Conservation (phyloP, 73 alveolate genomes). For the Durusdinium trenchii region DNA sequence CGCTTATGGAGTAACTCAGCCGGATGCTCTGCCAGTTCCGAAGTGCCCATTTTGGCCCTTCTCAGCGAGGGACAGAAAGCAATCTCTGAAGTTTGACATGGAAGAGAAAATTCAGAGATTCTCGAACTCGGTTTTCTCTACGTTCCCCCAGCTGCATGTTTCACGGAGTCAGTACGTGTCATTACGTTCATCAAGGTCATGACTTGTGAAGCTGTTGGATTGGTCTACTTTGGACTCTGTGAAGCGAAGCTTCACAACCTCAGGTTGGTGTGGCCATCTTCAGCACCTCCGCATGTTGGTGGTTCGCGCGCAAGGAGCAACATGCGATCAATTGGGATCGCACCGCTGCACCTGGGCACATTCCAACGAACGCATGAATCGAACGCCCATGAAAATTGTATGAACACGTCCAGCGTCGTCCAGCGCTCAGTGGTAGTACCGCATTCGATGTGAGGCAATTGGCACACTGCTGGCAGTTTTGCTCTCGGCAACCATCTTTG, state of each 20-base stretch:
- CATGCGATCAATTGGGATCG: constrained; percentile 41
- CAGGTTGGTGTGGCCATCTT: constrained; percentile 25
- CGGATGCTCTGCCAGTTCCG: background rate
- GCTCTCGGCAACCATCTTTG: background rate
- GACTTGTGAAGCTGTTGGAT: no score
- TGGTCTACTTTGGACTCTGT: no score
- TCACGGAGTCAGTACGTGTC: no score
- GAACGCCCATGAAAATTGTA: no score
- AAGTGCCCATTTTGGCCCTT: no score
- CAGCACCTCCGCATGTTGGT: constrained; percentile 77
- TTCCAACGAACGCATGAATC: no score
- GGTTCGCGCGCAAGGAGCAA: constrained; percentile 29
- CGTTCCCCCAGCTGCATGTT: no score
- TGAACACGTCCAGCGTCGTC: background rate
- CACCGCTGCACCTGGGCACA: background rate
- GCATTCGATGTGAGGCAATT: background rate
- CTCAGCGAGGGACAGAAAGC: no score
- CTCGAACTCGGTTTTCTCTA: no score
- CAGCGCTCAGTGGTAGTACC: background rate
- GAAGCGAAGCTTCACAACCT: background rate
- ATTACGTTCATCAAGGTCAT: no score
- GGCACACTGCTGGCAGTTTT: background rate
- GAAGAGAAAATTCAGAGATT: no score
- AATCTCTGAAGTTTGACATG: no score
- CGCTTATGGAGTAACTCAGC: constrained; percentile 24